Base-by-base conservation (phyloP, 371 early-diverging fungal species). In the Lichtheimia ramosa region DNA sequence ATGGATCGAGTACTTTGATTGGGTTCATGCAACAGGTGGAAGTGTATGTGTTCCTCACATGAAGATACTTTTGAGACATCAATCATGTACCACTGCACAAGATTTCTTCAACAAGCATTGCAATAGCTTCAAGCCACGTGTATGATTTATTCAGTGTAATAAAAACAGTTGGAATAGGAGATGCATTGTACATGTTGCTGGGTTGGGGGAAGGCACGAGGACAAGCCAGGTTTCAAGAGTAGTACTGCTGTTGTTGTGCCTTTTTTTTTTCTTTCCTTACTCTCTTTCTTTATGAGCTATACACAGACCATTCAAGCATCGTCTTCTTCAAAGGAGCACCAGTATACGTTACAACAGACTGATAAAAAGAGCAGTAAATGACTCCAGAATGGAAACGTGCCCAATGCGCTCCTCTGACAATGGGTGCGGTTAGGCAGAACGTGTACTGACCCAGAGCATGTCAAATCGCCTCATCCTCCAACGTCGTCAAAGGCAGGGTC, bases 1-100 rank as follows among this genome's bases (percentile, higher is more conserved):
- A 2, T 66, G 60, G 39, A n/a, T 74, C 3, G 73, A 78, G 21
- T 78, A 78, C 40, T 78, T 78, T 65, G 78, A 78, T 16, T 78
- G 75, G 71, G 61, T 73, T 0, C 62, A 51, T 51, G 62, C 66
- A 48, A 69, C 68, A 3, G 42, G 58, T 8, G 64, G 73, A 48
- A 78, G 78, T 49, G 57, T 74, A 5, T 63, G 58, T 20, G 66
- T 70, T 39, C 65, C 71, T 0, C 71, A 74, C 60, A 65, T 63
- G 15, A 28, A 49, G 42, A 12, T 68, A 14, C 64, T 78, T 15
- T 61, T 63, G 15, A 59, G 41, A 5, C 25, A 60, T 7, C 62
- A 61, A 12, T 53, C 65, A 23, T 65, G 63, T 14, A 54, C 75
- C 3, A 39, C 34, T 5, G 8, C 73, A 12, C 66, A 63, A 24